Conservation (phyloP, 2,329 filamentous ascomycete species). For the Penicillium verrucosum region DNA sequence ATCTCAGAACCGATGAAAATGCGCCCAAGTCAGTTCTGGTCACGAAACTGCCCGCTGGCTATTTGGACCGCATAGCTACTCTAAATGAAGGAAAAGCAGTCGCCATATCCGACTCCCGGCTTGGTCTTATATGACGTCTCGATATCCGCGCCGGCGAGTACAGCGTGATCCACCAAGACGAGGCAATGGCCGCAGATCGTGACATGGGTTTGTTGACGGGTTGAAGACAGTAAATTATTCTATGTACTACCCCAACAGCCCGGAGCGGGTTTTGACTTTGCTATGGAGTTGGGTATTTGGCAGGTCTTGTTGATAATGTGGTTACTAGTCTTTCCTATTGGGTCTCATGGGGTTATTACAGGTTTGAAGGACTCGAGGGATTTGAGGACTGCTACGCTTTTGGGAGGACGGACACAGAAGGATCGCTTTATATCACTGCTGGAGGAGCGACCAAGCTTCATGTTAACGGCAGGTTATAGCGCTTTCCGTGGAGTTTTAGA, state of each 20-base stretch:
- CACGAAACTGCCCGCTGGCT: constrained; percentile 12
- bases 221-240: constrained; percentile 9
- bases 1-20: constrained; percentile 1
- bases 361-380: constrained; percentile 9
- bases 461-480: constrained; percentile 1
- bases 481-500: neutral
- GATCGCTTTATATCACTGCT: constrained; percentile 17
- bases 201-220: constrained; percentile 9
- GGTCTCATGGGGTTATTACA: constrained; percentile 2
- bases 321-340: constrained; percentile 7
- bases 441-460: constrained; percentile 3
- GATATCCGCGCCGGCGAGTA: constrained; percentile 13
- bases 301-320: constrained; percentile 13
- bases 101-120: constrained; percentile 14
- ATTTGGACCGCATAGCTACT: constrained; percentile 15
- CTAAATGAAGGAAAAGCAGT: constrained; percentile 8
- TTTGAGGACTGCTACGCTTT: constrained; percentile 17
- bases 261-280: constrained; percentile 20
- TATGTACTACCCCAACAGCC: constrained; percentile 19
- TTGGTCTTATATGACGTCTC: constrained; percentile 16
- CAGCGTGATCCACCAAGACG: constrained; percentile 12
- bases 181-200: constrained; percentile 8
- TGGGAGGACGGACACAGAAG: constrained; percentile 4
- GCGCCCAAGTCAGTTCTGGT: neutral
- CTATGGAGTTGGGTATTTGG: constrained; percentile 16